Conservation (phyloP, 1,139 yeast genomes). For the Candida sp. region DNA sequence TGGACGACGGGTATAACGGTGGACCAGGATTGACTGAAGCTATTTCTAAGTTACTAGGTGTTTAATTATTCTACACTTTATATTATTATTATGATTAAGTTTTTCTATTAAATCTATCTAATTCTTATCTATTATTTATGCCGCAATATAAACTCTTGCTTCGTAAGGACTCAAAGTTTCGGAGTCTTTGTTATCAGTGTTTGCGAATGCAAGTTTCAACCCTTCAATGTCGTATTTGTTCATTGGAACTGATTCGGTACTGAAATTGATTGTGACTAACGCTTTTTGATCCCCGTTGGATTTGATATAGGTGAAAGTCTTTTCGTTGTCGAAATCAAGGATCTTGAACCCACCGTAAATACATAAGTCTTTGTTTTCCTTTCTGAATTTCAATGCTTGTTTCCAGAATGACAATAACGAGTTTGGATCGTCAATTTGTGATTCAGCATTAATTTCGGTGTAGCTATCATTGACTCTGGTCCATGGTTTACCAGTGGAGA, state of each 20-base stretch:
- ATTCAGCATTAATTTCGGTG: constrained; percentile 44
- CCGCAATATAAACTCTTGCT: constrained; percentile 32
- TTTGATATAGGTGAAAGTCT: constrained; percentile 40
- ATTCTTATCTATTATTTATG: constrained; percentile 7
- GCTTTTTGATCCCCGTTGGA: constrained; percentile 18
- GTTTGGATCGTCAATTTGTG: constrained; percentile 42
- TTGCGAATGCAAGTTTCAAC: constrained; percentile 26
- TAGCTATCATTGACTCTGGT: constrained; percentile 51
- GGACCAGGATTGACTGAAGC: neutral
- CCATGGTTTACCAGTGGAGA: constrained; percentile 53
- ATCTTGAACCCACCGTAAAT: constrained; percentile 48
- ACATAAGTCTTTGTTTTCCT: constrained; percentile 38
- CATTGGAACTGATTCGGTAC: constrained; percentile 26
- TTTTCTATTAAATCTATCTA: constrained; percentile 15
- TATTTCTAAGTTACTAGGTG: neutral
- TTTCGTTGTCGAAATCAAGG: constrained; percentile 34
- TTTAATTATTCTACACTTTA: neutral
- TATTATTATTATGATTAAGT: neutral
- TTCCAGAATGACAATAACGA: constrained; percentile 49
- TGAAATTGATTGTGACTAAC: constrained; percentile 46
- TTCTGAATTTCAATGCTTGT: constrained; percentile 41
- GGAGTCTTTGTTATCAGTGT: constrained; percentile 16
- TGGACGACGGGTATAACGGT: constrained; percentile 28
- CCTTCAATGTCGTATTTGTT: constrained; percentile 24
- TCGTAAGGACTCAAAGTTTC: constrained; percentile 32